These are phyloP conservation scores for Penicillium macrosclerotiorum DNA, from an alignment of 495 filamentous ascomycete species.

Conservation along the genomic window DNA sequence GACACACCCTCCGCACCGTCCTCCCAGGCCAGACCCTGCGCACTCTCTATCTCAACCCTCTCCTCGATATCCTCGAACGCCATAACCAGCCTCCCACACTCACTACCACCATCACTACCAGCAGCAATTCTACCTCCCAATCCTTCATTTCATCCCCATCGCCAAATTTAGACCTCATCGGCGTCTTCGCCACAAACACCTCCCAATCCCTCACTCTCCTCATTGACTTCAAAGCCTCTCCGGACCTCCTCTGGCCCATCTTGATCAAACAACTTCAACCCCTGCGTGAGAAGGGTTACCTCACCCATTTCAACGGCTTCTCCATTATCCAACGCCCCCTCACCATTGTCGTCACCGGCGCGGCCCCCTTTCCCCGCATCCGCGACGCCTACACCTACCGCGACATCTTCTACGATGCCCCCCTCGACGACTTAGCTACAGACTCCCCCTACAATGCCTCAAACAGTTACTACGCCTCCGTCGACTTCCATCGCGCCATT, in stretches of 20 bases:
- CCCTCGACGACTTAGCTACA: conserved; percentile 43
- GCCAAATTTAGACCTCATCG: conserved; percentile 31
- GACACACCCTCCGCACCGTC: conserved; percentile 22
- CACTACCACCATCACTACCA: too few relatives aligned
- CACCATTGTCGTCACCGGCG: conserved; percentile 70
- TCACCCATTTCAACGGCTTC: conserved; percentile 55
- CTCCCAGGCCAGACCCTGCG: conserved; percentile 36
- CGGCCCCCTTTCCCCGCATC: conserved; percentile 48
- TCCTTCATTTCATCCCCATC: too few relatives aligned
- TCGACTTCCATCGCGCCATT: conserved; percentile 40
- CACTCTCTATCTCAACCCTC: conserved; percentile 62
- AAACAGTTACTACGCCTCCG: conserved; percentile 44
- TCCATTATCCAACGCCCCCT: conserved; percentile 49
- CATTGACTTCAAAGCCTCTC: conserved; percentile 36
- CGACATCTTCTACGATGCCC: conserved; percentile 71
- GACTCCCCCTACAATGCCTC: conserved; percentile 17
- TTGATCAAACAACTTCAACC: conserved; percentile 49
- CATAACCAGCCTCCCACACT: too few relatives aligned
- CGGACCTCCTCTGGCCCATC: conserved; percentile 44
- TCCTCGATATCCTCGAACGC: conserved; percentile 39
- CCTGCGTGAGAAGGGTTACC: conserved; percentile 55
- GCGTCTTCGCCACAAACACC: conserved; percentile 55
- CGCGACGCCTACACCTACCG: conserved; percentile 46
- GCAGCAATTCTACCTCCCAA: neutral
- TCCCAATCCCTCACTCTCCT: conserved; percentile 28